These are phyloP conservation scores for Vicia sativa DNA, from an alignment of 306 rosid species.

Conservation along the genomic window DNA sequence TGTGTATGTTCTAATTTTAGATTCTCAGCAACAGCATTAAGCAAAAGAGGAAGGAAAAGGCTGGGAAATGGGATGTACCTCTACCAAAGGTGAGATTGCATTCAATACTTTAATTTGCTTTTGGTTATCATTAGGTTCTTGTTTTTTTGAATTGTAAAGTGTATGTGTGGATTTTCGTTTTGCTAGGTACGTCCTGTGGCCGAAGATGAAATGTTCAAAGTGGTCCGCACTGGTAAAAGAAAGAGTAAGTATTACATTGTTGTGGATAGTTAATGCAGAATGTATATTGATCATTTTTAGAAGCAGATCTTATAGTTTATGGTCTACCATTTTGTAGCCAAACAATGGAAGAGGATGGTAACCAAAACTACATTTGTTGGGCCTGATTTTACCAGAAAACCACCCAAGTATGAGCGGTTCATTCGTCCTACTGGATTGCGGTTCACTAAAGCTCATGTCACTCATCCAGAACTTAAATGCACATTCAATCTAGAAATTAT, in stretches of 20 bases:
- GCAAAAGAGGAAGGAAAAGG: constrained; percentile 96
- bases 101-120: neutral
- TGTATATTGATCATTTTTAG: neutral
- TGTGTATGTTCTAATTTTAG: constrained; percentile 43
- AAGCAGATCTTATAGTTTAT: constrained; percentile 12
- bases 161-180: constrained; percentile 16
- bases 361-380: constrained; percentile 98
- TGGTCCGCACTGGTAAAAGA: constrained; percentile 83
- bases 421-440: constrained; percentile 89
- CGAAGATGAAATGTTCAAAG: constrained; percentile 96
- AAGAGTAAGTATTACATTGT: constrained; percentile 65
- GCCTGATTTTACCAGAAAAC: constrained; percentile 89
- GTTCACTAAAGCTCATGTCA: constrained; percentile 92
- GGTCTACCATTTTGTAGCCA: constrained; percentile 55
- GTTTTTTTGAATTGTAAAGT: constrained; percentile 13
- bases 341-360: constrained; percentile 98
- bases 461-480: constrained; percentile 93
- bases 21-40: constrained; percentile 87
- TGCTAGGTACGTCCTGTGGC: constrained; percentile 91
- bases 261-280: too few relatives aligned
- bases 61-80: constrained; percentile 99
- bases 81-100: constrained; percentile 70
- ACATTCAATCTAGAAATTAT: constrained; percentile 92
- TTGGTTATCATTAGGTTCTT: too few relatives aligned
- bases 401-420: constrained; percentile 92